Base-by-base conservation (phyloP, 495 filamentous ascomycete species). In the Penicillium manginii region DNA sequence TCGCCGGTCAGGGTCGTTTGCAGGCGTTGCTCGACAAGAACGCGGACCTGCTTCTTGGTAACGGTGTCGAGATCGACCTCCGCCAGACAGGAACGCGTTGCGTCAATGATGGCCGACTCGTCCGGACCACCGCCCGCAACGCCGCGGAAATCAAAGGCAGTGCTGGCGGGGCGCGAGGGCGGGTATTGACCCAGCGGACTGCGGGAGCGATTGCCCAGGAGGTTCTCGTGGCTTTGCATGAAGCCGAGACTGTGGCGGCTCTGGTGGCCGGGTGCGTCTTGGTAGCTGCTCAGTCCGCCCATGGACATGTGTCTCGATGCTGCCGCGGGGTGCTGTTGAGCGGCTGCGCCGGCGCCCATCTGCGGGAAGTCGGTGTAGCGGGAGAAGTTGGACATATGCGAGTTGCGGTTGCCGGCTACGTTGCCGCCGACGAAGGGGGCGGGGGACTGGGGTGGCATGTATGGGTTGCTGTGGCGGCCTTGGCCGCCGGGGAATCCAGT, bases 1-100 rank as follows among this genome's bases (percentile, higher is more conserved):
- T 97, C 92, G 18, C 90, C 93, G 2, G 82, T 77, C 57, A 97
- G 77, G 60, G 96, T 89, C 11, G 90, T 93, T 76, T 96, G 92
- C 50, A 98, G 75, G 65, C 92, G 82, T 73, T 96, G 91, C 78
- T 98, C 94, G 23, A 96, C 92, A 49, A 97, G 81, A 12, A 89
- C 92, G 50, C 91, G 83, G 54, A 94, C 90, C 81, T 98, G 94
- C 77, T 98, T 98, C 86, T 98, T 98, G 17, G 94, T 98, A 32
- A 98, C 91, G 15, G 81, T 93, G 71, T 98, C 94, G 19, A 98
- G 76, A 75, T 98, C 92, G 2, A 97, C 92, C 67, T 96, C 93
- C n/a, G 83, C 76, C 58, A 98, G 77, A 67, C 91, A 92, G 50
- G 78, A 73, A 62, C 91, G 89, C 58, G 98, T 91, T 11, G 89